Evolutionary conservation across 106 monocot species (phyloP), one percentile per base, ranked within the genome.

Genomic region (Dendrobium nobile): DNA sequence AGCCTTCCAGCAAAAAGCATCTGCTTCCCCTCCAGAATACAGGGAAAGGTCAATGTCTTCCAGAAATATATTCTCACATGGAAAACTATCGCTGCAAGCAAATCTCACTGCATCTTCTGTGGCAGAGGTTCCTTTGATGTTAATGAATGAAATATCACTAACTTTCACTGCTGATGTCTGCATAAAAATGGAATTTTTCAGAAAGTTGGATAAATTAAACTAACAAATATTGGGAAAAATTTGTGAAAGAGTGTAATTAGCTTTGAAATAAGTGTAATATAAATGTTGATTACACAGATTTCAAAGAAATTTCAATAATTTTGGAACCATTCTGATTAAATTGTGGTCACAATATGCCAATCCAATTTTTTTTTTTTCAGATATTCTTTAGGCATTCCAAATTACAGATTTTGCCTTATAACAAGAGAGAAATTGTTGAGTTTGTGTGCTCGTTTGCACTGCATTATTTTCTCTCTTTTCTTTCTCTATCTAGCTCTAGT

Each of bases 111-210:
- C 94, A 0, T 85, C 67, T 33, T 82, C 31, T 48, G 87, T 88
- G 2, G 85, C 83, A 11, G 94, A 92, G 6, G 88, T 95, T 74
- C 94, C 94, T 56, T 80, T 87, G 54, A 95, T 90, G 48, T 73
- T 54, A 47, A 82, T 81, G 72, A 85, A 95, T 47, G 89, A 80
- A 84, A 95, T 56, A 7, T 81, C 47, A 9, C 85, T 78, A 28
- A 95, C 83, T 77, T 82, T 85, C 42, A 92, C 87, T 82, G 94
- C 91, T 59, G 86, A 83, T 18, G 94, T 92, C 94, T 94, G 91
- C 78, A 79, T 81, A 84, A 51, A n/a, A 19, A 54, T n/a, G 19
- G 4, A 45, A 77, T 17, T n/a, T 17, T 58, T 58, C 5, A 20
- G 58, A 19, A 58, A 58, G 58, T 17, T 58, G 58, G 58, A 4